phyloP scores from a whole-genome alignment of 2,329 filamentous ascomycete species.

The Arthrobotrys iridis region DNA sequence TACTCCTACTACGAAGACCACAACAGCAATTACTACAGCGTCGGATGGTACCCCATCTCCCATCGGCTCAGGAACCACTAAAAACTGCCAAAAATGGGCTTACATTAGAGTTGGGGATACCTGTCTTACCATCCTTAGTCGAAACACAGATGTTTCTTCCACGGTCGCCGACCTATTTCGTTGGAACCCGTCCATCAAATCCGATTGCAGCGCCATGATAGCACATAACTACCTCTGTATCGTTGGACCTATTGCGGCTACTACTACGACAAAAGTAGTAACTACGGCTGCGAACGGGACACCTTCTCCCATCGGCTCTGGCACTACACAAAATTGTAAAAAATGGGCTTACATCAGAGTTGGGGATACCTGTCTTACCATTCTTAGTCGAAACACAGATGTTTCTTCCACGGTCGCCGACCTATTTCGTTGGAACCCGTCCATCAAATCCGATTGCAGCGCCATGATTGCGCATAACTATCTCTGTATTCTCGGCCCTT shows the following conservation, averaged over 20 bases:
- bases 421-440: constrained; percentile 24
- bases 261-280: not conserved
- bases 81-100: constrained; percentile 12
- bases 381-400: constrained; percentile 3
- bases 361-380: constrained; percentile 3
- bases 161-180: constrained; percentile 14
- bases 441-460: constrained; percentile 25
- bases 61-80: constrained; percentile 19
- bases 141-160: not conserved
- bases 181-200: constrained; percentile 12
- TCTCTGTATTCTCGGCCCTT: constrained; percentile 16
- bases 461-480: not conserved
- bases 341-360: constrained; percentile 24
- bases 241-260: too few species aligned
- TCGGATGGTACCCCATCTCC: constrained; percentile 11
- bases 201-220: constrained; percentile 7
- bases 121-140: not conserved
- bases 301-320: constrained; percentile 27
- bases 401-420: not conserved
- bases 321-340: constrained; percentile 18
- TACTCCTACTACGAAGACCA: constrained; percentile 4
- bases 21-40: not conserved
- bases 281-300: not conserved
- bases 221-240: not conserved
- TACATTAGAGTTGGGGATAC: not conserved